phyloP scores from a whole-genome alignment of 169 alveolate species.

The Plasmodium chabaudi region DNA sequence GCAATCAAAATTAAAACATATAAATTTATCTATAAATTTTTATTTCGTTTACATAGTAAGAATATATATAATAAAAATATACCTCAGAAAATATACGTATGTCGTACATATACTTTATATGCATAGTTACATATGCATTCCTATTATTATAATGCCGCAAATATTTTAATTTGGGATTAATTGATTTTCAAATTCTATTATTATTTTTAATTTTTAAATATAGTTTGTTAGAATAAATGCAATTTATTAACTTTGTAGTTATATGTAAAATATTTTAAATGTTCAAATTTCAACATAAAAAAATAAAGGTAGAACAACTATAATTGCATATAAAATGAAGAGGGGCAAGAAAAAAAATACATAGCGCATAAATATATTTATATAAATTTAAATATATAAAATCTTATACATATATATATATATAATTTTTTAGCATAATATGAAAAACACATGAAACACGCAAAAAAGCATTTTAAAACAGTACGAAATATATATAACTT shows the following conservation, averaged over 20 bases:
- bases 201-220: constrained; percentile 56
- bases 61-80: too few relatives aligned
- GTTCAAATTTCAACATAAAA: constrained; percentile 67
- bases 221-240: constrained; percentile 28
- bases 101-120: too few relatives aligned
- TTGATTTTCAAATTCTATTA: constrained; percentile 46
- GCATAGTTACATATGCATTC: too few relatives aligned
- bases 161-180: constrained; percentile 28
- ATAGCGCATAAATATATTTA: constrained; percentile 9
- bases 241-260: constrained; percentile 35
- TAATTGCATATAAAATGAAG: constrained; percentile 13
- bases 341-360: not conserved
- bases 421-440: constrained; percentile 29
- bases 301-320: constrained; percentile 33
- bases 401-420: constrained; percentile 1
- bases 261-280: constrained; percentile 48
- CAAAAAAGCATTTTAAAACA: constrained; percentile 43
- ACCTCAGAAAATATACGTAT: too few relatives aligned
- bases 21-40: too few relatives aligned
- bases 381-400: constrained; percentile 10
- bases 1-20: too few relatives aligned
- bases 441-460: constrained; percentile 31
- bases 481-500: constrained; percentile 9
- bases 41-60: too few relatives aligned
- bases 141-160: constrained; percentile 5